Evolutionary conservation across 2,329 filamentous ascomycete species (phyloP).

Genomic region (Penicillium sp.): DNA sequence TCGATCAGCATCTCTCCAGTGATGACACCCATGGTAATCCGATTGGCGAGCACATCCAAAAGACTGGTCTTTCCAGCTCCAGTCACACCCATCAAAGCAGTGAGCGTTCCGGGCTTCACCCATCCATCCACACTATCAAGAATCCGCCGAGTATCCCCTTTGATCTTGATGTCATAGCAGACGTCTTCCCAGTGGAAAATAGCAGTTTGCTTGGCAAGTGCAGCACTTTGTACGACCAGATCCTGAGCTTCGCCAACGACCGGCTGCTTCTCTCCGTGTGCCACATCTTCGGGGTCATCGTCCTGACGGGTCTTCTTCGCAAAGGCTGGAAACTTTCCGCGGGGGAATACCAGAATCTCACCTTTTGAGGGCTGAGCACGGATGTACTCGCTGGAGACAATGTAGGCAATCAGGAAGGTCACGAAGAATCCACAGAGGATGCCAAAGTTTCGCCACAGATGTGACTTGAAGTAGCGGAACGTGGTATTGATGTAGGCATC

Average conservation of each 20-base stretch:
- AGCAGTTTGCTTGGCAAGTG: slow-evolving; percentile 63
- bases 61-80: slow-evolving; percentile 85
- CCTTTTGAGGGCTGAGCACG: slow-evolving; percentile 70
- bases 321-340: slow-evolving; percentile 62
- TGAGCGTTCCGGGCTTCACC: slow-evolving; percentile 88
- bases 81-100: slow-evolving; percentile 85
- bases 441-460: slow-evolving; percentile 70
- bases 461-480: slow-evolving; percentile 58
- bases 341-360: slow-evolving; percentile 72
- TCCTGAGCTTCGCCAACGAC: slow-evolving; percentile 71
- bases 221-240: slow-evolving; percentile 53
- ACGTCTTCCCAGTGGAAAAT: slow-evolving; percentile 85
- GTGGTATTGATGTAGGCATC: slow-evolving; percentile 58
- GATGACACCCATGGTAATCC: slow-evolving; percentile 83
- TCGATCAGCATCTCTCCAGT: slow-evolving; percentile 81
- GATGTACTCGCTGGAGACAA: slow-evolving; percentile 62
- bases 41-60: slow-evolving; percentile 83
- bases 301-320: slow-evolving; percentile 26
- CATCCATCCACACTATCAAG: slow-evolving; percentile 85
- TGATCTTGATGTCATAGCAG: slow-evolving; percentile 79
- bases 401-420: slow-evolving; percentile 62
- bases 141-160: slow-evolving; percentile 70
- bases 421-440: slow-evolving; percentile 65
- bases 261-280: slow-evolving; percentile 41
- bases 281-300: slow-evolving; percentile 25